Base-by-base conservation (phyloP, 768 basidiomycete genomes). In the Collybia nuda region DNA sequence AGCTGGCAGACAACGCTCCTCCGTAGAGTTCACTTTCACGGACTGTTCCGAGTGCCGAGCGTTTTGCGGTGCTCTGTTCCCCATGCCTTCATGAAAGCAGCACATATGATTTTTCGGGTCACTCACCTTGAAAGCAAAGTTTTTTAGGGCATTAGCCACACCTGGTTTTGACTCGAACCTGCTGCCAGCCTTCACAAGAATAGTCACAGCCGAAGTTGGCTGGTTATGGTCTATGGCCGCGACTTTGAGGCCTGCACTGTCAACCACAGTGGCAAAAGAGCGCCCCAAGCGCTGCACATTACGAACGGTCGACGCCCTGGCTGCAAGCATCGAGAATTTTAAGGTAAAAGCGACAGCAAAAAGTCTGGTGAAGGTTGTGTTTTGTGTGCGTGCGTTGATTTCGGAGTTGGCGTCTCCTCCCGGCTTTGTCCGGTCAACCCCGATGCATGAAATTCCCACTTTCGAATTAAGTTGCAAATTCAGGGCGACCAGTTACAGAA, bases 121-220 rank as follows among this genome's bases (percentile, higher is more conserved):
- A 64, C 84, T 42, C 58, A 98, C 96, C 89, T 97, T 98, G 86
- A 96, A 98, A 52, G 94, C 88, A 81, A 94, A 98, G 83, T 93
- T 95, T 81, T 97, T 97, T 70, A 98, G 80, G 54, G 84, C 87
- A 75, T 96, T 91, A 2, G 96, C 94, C 51, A 93, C 83, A 60
- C 96, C 96, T 38, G 93, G 83, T 65, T 87, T 87, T 55, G 84
- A 71, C 77, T 99, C 90, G 67, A 84, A 94, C 62, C 97, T 78
- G 63, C 85, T 85, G 48, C 96, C 96, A 49, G 92, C 96, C 70
- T 94, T 96, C 69, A 97, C 84, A 55, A 96, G 80, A 62, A 98
- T 77, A 44, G 93, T 93, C 64, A 99, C 82, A 48, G 89, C 81
- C 23, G 90, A 77, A 5, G 93, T 95, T 39, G 93, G 85, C 62